A percentile compares a stretch with the other conserved stretches of the same genome.
phyloP scores from a whole-genome alignment of 192 early-diverging fungal species.

The Gigaspora rosea region DNA sequence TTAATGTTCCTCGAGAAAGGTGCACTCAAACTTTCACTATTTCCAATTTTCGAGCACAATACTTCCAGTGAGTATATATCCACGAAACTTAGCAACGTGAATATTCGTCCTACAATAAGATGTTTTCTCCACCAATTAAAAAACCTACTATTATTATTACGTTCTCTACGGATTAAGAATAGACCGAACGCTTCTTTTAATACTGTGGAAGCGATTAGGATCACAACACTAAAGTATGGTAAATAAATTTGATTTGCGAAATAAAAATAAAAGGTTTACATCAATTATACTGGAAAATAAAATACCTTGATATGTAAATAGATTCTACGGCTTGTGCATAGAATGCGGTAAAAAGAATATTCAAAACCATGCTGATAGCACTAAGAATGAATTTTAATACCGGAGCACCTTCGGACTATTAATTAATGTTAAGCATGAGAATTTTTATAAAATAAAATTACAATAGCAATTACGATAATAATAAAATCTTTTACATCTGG shows the following conservation, averaged over 20 bases:
- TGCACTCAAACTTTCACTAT: not conserved
- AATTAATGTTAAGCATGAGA: not conserved
- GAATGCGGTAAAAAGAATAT: not conserved
- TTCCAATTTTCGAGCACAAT: not conserved
- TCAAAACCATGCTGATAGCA: not conserved
- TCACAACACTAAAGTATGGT: not conserved
- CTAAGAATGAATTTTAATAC: not conserved
- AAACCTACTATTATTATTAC: not conserved
- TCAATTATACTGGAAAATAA: not conserved
- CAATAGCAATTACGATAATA: not conserved
- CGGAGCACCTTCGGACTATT: not conserved
- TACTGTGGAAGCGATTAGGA: not conserved
- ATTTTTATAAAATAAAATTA: not conserved
- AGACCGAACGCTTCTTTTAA: not conserved
- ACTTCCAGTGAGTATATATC: conserved; percentile 7
- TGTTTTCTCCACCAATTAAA: not conserved
- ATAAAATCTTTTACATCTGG: not conserved
- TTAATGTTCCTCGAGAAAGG: not conserved
- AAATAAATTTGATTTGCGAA: not conserved
- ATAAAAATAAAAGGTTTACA: not conserved
- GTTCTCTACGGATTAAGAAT: not conserved
- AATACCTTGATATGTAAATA: not conserved
- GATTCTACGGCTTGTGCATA: not conserved
- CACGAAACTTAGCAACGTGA: not conserved
- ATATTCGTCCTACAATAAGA: not conserved